Conservation (phyloP, 1,284 basidiomycete genomes). For the Stygiomarasmius scandens region DNA sequence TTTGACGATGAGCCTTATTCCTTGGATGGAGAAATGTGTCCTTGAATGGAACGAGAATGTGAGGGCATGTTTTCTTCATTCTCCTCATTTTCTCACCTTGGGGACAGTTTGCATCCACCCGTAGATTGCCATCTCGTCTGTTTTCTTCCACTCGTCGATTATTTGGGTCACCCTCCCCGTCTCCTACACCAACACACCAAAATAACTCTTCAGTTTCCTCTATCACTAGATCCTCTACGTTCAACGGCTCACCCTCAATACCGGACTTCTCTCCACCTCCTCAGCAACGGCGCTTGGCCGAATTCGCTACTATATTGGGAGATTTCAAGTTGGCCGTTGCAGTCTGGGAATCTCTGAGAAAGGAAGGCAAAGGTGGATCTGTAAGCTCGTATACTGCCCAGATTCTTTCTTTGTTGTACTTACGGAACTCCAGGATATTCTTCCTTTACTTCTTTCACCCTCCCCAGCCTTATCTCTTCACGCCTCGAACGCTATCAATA, state of each 20-base stretch:
- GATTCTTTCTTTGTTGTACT: conserved; percentile 6
- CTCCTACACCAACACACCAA: conserved; percentile 42
- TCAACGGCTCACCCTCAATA: conserved; percentile 17
- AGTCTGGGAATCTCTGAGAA: conserved; percentile 86
- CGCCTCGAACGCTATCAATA: conserved; percentile 60
- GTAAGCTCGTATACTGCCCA: conserved; percentile 43
- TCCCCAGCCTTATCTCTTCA: conserved; percentile 62
- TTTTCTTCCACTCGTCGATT: conserved; percentile 91
- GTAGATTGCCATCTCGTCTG: conserved; percentile 78
- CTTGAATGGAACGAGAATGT: conserved; percentile 94
- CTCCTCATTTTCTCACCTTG: too few relatives aligned
- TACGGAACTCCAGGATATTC: conserved; percentile 57
- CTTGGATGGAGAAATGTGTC: conserved; percentile 96
- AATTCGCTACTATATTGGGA: conserved; percentile 91
- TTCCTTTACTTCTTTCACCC: conserved; percentile 70
- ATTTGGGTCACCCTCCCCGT: conserved; percentile 70
- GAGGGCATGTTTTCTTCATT: conserved; percentile 21
- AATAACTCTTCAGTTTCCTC: conserved; percentile 44
- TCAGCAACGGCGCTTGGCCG: conserved; percentile 87
- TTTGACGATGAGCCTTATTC: conserved; percentile 87
- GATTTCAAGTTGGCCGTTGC: conserved; percentile 85
- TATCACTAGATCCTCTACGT: conserved; percentile 44
- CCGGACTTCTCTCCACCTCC: conserved; percentile 44
- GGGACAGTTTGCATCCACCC: conserved; percentile 85
- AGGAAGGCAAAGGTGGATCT: conserved; percentile 78